These are phyloP conservation scores for Rostrohypoxylon terebratum DNA, from an alignment of 495 filamentous ascomycete genomes.

Conservation along the genomic window DNA sequence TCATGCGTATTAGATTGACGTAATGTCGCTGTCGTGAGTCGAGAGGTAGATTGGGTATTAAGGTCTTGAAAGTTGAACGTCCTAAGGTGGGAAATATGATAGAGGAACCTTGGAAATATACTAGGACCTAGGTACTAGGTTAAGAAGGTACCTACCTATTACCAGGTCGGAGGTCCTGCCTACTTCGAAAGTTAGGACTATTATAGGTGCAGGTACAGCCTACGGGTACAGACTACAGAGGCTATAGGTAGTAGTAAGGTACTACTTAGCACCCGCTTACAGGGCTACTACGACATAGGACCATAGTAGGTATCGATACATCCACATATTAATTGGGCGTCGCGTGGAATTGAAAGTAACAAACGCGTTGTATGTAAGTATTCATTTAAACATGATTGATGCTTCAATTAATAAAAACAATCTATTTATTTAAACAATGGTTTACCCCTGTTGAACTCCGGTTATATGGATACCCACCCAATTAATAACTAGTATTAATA, in stretches of 20 bases:
- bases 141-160: too few species aligned
- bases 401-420: background rate
- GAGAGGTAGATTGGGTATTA: background rate
- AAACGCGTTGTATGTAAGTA: background rate
- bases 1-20: conserved; percentile 20
- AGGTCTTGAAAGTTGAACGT: conserved; percentile 3
- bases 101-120: too few species aligned
- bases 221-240: too few species aligned
- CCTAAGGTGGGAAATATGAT: background rate
- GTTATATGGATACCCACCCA: background rate
- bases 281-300: too few species aligned
- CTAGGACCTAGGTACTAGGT: too few species aligned
- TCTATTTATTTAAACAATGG: background rate
- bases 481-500: too few species aligned
- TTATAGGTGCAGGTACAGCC: too few species aligned
- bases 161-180: too few species aligned
- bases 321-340: conserved; percentile 5
- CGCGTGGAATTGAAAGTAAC: background rate
- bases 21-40: conserved; percentile 11
- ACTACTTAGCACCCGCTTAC: too few species aligned
- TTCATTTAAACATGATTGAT: background rate
- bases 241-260: too few species aligned
- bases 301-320: too few species aligned
- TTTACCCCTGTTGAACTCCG: background rate
- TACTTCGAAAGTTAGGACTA: too few species aligned